These are phyloP conservation scores for Sugiyamaella grinbergsii DNA, from an alignment of 1,139 yeast genomes.

Conservation along the genomic window DNA sequence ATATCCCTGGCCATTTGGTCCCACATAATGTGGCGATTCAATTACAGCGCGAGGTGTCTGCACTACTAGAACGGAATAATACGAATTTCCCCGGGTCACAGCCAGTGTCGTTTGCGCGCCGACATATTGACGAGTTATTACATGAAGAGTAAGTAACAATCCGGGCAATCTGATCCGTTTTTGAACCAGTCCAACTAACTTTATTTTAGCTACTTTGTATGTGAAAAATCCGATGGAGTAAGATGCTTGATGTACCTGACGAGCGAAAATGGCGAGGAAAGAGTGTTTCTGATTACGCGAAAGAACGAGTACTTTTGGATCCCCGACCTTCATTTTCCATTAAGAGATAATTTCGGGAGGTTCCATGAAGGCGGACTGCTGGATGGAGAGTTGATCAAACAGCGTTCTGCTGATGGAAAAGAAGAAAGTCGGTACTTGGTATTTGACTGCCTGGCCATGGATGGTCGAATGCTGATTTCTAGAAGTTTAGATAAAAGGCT, in stretches of 20 bases:
- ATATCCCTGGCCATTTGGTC: constrained; percentile 78
- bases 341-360: constrained; percentile 54
- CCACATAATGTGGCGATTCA: constrained; percentile 71
- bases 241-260: constrained; percentile 80
- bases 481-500: constrained; percentile 76
- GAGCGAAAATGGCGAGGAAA: constrained; percentile 52
- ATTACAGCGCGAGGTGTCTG: constrained; percentile 68
- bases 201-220: constrained; percentile 62
- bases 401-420: constrained; percentile 48
- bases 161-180: no score
- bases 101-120: constrained; percentile 85
- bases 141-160: constrained; percentile 55
- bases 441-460: constrained; percentile 87
- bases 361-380: constrained; percentile 84
- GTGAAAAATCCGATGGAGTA: constrained; percentile 95
- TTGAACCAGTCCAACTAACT: no score
- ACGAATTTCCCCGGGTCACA: constrained; percentile 53
- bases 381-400: constrained; percentile 80
- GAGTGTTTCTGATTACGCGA: constrained; percentile 73
- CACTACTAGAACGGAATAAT: constrained; percentile 53
- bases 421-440: constrained; percentile 75
- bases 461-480: constrained; percentile 68
- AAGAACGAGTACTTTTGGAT: constrained; percentile 83
- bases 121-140: constrained; percentile 65
- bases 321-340: constrained; percentile 84